These are phyloP conservation scores for Fusarium haematococcum DNA, from an alignment of 2,329 filamentous ascomycete species.

Conservation along the genomic window DNA sequence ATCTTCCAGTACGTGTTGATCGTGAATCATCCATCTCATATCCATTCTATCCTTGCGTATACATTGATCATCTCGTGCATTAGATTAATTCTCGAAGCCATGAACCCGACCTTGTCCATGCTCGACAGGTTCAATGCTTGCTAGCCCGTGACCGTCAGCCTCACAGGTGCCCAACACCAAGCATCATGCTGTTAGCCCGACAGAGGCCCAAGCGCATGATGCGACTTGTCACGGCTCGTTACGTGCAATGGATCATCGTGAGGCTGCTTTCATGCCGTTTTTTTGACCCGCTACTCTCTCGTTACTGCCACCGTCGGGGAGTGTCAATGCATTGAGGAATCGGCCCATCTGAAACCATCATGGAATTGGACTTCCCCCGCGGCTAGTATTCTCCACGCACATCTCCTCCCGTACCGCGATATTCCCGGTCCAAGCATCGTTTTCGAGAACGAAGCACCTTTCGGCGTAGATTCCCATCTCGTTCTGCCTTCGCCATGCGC, in stretches of 20 bases:
- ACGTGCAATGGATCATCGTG: not conserved
- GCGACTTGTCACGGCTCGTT: not conserved
- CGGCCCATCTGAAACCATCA: conserved; percentile 10
- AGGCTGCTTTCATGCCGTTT: not conserved
- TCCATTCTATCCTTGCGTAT: not conserved
- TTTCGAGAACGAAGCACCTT: conserved; percentile 58
- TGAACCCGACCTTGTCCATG: not conserved
- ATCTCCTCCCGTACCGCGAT: conserved; percentile 44
- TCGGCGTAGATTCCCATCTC: conserved; percentile 59
- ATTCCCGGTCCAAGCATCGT: conserved; percentile 30
- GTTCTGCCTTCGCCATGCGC: conserved; percentile 56
- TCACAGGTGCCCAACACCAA: not conserved
- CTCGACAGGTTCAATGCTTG: not conserved
- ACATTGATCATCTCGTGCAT: not conserved
- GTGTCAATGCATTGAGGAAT: not conserved
- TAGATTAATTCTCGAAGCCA: not conserved
- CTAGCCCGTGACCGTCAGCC: not conserved
- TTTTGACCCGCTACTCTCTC: not conserved
- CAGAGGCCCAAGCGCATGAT: not conserved
- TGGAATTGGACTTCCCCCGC: conserved; percentile 36
- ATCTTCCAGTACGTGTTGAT: not conserved
- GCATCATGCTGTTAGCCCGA: not conserved
- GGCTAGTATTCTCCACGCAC: conserved; percentile 44
- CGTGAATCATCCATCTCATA: not conserved
- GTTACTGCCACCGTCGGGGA: not conserved